A percentile compares a stretch with the other conserved stretches of the same genome.
These are phyloP conservation scores for Fusarium proliferatum DNA, from an alignment of 2,329 filamentous ascomycete genomes.

Conservation along the genomic window DNA sequence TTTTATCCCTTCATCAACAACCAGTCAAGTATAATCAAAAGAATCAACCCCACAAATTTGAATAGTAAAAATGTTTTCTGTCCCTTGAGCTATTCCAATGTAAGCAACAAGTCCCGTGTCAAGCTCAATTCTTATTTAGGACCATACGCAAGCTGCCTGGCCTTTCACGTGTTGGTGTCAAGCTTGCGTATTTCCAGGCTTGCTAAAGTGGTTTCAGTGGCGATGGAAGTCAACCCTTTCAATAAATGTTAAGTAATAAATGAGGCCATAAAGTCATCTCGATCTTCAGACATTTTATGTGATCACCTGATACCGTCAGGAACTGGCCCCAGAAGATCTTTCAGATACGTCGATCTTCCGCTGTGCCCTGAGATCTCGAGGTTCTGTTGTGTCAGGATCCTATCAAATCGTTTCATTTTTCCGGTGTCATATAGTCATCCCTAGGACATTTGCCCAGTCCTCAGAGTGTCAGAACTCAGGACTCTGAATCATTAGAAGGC, in stretches of 20 bases:
- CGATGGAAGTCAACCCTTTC: slow-evolving; percentile 7
- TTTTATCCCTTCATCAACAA: not conserved
- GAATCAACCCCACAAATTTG: slow-evolving; percentile 1
- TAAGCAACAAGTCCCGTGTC: slow-evolving; percentile 1
- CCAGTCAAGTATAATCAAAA: slow-evolving; percentile 8
- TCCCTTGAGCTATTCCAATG: not conserved
- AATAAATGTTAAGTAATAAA: slow-evolving; percentile 15
- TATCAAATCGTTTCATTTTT: not conserved
- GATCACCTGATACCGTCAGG: slow-evolving; percentile 19
- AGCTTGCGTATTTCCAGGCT: not conserved
- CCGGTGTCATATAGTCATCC: too few relatives aligned
- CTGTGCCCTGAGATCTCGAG: not conserved
- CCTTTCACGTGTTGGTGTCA: slow-evolving; percentile 5
- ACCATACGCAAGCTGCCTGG: not conserved
- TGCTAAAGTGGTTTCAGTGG: slow-evolving; percentile 15
- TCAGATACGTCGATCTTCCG: not conserved
- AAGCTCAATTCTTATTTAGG: not conserved
- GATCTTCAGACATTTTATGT: not conserved
- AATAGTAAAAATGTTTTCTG: not conserved
- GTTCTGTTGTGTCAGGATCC: not conserved
- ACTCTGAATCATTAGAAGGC: too few relatives aligned
- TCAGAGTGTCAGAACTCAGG: not conserved
- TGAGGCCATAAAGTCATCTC: slow-evolving; percentile 13
- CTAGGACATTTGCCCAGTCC: not conserved
- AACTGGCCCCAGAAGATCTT: slow-evolving; percentile 19